Conservation (phyloP, 371 early-diverging fungal genomes). For the Mucor indicus region DNA sequence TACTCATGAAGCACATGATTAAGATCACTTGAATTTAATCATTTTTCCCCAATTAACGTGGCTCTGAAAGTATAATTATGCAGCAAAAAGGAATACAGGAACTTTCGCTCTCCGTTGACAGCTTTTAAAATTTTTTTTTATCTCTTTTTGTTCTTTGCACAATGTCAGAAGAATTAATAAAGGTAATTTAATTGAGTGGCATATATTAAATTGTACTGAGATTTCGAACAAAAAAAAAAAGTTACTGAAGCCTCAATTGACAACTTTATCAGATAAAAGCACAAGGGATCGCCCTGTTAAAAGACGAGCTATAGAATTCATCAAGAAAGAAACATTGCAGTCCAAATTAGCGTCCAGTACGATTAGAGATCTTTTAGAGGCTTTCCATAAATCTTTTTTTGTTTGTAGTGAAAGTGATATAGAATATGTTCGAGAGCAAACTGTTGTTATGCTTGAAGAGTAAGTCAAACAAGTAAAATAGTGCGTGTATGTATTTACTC, state of each 20-base stretch:
- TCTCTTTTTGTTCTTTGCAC: no score
- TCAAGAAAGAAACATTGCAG: constrained; percentile 6
- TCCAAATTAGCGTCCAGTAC: no score
- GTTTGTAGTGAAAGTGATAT: constrained; percentile 21
- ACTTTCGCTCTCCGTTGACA: no score
- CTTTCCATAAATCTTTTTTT: constrained; percentile 7
- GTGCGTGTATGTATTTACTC: background rate
- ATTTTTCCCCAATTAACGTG: no score
- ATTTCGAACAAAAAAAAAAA: background rate
- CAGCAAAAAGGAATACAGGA: no score
- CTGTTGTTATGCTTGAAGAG: constrained; percentile 16
- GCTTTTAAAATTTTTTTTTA: no score
- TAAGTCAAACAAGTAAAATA: background rate
- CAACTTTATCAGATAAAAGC: constrained; percentile 2
- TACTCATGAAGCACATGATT: no score
- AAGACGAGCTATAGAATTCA: constrained; percentile 9
- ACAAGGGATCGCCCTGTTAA: constrained; percentile 12
- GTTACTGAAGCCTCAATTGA: constrained; percentile 2
- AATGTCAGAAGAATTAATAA: background rate
- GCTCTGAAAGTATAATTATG: no score
- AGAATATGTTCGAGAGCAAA: constrained; percentile 25
- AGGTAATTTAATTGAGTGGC: background rate
- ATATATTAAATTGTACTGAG: background rate
- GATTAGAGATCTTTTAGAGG: no score
- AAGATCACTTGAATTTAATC: no score